These are phyloP conservation scores for Geopyxis carbonaria DNA, from an alignment of 495 filamentous ascomycete genomes.

Conservation along the genomic window DNA sequence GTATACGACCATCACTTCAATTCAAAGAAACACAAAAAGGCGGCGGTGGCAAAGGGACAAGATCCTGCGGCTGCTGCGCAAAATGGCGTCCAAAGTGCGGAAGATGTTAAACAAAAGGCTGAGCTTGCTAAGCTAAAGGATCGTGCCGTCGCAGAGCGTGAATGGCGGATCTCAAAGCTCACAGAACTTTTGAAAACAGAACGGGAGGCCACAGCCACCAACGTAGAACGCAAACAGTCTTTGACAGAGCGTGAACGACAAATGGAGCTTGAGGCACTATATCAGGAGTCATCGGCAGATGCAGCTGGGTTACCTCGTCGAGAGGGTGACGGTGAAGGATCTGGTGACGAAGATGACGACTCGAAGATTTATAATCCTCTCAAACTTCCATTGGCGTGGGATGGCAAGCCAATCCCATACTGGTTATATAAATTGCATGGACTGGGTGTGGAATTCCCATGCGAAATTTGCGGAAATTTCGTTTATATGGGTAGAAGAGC, in stretches of 20 bases:
- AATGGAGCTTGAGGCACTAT: constrained; percentile 77
- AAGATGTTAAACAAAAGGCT: constrained; percentile 3
- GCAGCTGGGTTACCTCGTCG: no score
- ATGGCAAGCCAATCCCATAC: constrained; percentile 95
- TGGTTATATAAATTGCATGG: constrained; percentile 98
- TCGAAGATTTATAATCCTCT: constrained; percentile 92
- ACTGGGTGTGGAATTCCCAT: constrained; percentile 82
- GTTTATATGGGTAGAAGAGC: constrained; percentile 92
- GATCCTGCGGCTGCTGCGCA: constrained; percentile 24
- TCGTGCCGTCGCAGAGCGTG: constrained; percentile 73
- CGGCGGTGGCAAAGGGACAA: constrained; percentile 44
- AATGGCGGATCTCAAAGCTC: constrained; percentile 64
- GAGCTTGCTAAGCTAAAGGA: constrained; percentile 52
- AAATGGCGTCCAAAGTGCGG: constrained; percentile 1
- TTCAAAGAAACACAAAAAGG: constrained; percentile 81
- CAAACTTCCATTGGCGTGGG: constrained; percentile 90
- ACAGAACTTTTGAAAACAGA: constrained; percentile 59
- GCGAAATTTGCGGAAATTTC: constrained; percentile 93
- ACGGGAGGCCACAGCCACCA: constrained; percentile 68
- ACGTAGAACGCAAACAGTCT: constrained; percentile 84
- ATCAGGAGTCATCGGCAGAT: constrained; percentile 18
- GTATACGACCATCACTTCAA: constrained; percentile 78
- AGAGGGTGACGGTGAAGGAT: constrained; percentile 31
- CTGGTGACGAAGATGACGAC: constrained; percentile 44
- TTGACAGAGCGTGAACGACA: constrained; percentile 84